A percentile compares a stretch with the other conserved stretches of the same genome.
Conservation (phyloP, 2,329 filamentous ascomycete genomes). For the Xylogone sp. region DNA sequence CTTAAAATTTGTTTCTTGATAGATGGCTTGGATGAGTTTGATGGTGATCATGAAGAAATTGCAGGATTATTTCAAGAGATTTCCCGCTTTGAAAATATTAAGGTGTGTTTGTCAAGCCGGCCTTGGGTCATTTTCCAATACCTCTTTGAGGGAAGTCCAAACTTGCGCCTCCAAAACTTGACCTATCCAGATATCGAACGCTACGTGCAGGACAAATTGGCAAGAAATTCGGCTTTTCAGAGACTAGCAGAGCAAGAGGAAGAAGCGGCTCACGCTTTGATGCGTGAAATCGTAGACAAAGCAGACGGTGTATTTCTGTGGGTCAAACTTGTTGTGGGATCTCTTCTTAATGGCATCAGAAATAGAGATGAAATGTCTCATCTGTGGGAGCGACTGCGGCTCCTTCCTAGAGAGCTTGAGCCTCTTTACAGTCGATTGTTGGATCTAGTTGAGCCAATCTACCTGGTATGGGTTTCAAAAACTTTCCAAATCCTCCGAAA, state of each 20-base stretch:
- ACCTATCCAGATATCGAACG: conserved; percentile 18
- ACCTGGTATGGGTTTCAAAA: conserved; percentile 4
- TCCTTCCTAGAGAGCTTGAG: conserved; percentile 5
- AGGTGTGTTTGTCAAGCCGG: conserved; percentile 21
- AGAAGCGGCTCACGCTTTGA: not conserved
- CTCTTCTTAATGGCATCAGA: conserved; percentile 6
- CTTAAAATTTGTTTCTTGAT: conserved; percentile 14
- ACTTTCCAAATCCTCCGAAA: conserved; percentile 4
- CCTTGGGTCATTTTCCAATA: conserved; percentile 21
- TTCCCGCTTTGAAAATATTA: conserved; percentile 4
- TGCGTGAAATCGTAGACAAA: conserved; percentile 7
- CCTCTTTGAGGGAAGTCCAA: conserved; percentile 11
- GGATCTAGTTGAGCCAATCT: conserved; percentile 1
- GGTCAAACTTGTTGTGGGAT: conserved; percentile 13
- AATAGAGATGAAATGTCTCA: conserved; percentile 8
- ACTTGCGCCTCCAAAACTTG: conserved; percentile 18
- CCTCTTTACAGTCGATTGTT: conserved; percentile 5
- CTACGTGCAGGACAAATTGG: conserved; percentile 17
- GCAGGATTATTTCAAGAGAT: conserved; percentile 7
- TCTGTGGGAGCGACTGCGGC: conserved; percentile 4
- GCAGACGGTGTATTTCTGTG: conserved; percentile 18
- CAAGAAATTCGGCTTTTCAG: conserved; percentile 7
- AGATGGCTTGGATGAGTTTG: conserved; percentile 14
- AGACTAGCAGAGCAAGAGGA: conserved; percentile 2
- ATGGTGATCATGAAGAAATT: conserved; percentile 9